Percentiles rank a stretch among this genome's conserved stretches.
Conservation (phyloP, 2,329 filamentous ascomycete genomes). For the Metarhizium anisopliae region DNA sequence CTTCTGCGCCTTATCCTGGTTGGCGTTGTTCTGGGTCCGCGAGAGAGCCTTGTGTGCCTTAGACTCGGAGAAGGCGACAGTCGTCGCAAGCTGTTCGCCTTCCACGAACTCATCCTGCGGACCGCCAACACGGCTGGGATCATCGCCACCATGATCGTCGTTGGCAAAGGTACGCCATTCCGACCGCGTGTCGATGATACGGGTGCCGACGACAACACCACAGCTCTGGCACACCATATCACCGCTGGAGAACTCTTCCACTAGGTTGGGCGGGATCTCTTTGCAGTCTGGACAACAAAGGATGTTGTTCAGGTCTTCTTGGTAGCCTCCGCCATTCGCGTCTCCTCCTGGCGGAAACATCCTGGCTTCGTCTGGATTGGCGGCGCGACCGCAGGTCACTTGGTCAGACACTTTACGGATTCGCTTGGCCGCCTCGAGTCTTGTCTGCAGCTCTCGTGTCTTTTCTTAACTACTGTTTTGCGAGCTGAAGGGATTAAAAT, state of each 20-base stretch:
- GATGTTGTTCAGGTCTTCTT: conserved; percentile 78
- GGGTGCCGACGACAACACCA: conserved; percentile 80
- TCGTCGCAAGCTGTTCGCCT: conserved; percentile 80
- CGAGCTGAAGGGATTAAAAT: conserved; percentile 11
- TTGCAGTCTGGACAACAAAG: conserved; percentile 87
- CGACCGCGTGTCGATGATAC: conserved; percentile 89
- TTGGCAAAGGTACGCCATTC: conserved; percentile 99
- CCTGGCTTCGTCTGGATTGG: conserved; percentile 32
- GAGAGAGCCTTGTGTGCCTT: conserved; percentile 65
- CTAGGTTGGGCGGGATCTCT: conserved; percentile 81
- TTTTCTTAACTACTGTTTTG: conserved; percentile 21
- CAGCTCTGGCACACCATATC: conserved; percentile 92
- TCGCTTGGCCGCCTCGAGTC: conserved; percentile 24
- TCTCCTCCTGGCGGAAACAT: conserved; percentile 35
- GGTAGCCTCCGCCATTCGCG: conserved; percentile 26
- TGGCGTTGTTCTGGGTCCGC: conserved; percentile 78
- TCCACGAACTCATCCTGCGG: conserved; percentile 83
- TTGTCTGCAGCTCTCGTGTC: conserved; percentile 22
- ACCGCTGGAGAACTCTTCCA: conserved; percentile 85
- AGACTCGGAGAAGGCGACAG: conserved; percentile 74
- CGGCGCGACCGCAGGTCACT: conserved; percentile 32
- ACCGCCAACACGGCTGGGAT: conserved; percentile 96
- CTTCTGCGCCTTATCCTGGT: conserved; percentile 77
- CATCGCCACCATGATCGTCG: conserved; percentile 92
- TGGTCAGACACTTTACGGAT: conserved; percentile 29